Evolutionary conservation across 495 filamentous ascomycete genomes (phyloP).

Genomic region (Lophium mytilinum): DNA sequence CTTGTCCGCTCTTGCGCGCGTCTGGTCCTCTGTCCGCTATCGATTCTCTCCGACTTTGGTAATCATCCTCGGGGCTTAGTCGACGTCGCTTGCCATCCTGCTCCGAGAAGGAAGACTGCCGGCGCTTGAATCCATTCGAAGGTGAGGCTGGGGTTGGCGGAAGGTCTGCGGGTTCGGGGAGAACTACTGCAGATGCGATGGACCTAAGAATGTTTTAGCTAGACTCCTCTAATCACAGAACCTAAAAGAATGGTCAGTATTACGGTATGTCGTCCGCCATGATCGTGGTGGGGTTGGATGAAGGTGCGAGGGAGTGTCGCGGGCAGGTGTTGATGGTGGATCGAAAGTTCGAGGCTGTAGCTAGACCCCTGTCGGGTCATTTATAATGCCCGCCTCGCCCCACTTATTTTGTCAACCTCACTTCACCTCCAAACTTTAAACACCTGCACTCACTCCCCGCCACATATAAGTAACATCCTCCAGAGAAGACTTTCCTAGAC

Average conservation of each 20-base stretch:
- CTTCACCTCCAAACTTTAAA: not conserved
- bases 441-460: not conserved
- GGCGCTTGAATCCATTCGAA: slow-evolving; percentile 41
- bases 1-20: slow-evolving; percentile 38
- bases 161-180: slow-evolving; percentile 44
- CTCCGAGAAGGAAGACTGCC: slow-evolving; percentile 49
- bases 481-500: not conserved
- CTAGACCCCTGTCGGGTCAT: no score
- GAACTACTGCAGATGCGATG: slow-evolving; percentile 58
- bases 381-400: no score
- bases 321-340: no score
- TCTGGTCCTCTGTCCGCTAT: slow-evolving; percentile 28
- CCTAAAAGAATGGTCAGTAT: not conserved
- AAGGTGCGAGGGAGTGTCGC: no score
- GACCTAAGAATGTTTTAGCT: slow-evolving; percentile 30
- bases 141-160: slow-evolving; percentile 19
- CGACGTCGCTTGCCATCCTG: slow-evolving; percentile 46
- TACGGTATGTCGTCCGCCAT: slow-evolving; percentile 1
- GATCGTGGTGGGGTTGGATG: not conserved
- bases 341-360: no score
- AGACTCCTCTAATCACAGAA: not conserved
- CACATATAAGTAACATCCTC: no score
- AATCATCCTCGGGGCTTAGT: slow-evolving; percentile 3
- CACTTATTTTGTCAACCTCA: no score
- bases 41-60: slow-evolving; percentile 2